Evolutionary conservation across 805 yeast genomes (phyloP).

Genomic region (Ogataea methylovora): DNA sequence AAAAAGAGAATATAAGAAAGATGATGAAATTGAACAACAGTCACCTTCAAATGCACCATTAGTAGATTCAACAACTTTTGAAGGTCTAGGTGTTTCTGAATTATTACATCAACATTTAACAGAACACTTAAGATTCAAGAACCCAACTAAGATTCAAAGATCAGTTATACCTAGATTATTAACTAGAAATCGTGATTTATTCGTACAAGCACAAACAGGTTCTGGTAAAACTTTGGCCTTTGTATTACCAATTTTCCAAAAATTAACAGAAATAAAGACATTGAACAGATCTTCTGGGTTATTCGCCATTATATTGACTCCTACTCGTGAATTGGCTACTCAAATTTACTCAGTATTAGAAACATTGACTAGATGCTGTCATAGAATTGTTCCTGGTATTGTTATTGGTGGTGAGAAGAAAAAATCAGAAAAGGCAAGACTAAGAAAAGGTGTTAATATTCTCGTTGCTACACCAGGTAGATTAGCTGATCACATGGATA

Average conservation of each 20-base stretch:
- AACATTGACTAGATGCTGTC: conserved; percentile 65
- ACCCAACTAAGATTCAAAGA: conserved; percentile 86
- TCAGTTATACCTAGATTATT: conserved; percentile 62
- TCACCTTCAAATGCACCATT: conserved; percentile 85
- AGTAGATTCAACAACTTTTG: conserved; percentile 59
- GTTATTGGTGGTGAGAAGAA: conserved; percentile 98
- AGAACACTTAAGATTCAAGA: conserved; percentile 43
- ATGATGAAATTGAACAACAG: conserved; percentile 21
- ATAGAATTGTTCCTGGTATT: conserved; percentile 87
- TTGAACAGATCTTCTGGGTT: conserved; percentile 67
- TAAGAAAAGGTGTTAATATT: conserved; percentile 92
- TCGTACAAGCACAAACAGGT: conserved; percentile 96
- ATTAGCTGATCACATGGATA: conserved; percentile 87
- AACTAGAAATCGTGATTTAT: conserved; percentile 47
- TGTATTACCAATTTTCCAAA: conserved; percentile 72
- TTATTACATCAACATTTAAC: conserved; percentile 46
- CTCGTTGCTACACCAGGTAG: conserved; percentile 98
- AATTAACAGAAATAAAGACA: conserved; percentile 49
- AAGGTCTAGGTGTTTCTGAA: conserved; percentile 60
- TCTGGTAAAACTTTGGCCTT: conserved; percentile 95
- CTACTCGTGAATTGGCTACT: conserved; percentile 90
- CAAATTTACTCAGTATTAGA: conserved; percentile 84
- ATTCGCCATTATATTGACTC: conserved; percentile 83
- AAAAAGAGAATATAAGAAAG: conserved; percentile 26
- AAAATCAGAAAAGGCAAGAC: conserved; percentile 91